These are phyloP conservation scores for Linum lewisii DNA, from an alignment of 345 rosid genomes.

Conservation along the genomic window DNA sequence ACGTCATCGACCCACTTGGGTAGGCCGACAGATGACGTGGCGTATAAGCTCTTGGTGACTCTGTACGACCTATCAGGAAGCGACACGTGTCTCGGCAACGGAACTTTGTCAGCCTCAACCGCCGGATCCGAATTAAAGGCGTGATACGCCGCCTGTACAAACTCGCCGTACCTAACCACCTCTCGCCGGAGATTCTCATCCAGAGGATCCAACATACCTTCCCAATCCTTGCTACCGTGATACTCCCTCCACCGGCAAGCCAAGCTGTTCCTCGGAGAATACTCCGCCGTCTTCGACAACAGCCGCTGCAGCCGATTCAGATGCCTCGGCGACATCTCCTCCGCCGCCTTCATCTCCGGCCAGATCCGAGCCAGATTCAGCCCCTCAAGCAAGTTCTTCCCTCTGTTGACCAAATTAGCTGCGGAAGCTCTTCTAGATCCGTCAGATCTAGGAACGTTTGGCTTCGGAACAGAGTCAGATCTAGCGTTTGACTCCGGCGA, in stretches of 20 bases:
- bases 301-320: constrained; percentile 61
- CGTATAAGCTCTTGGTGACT: constrained; percentile 75
- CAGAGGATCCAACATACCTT: constrained; percentile 46
- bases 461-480: not conserved
- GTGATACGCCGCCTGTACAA: constrained; percentile 42
- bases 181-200: constrained; percentile 59
- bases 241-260: constrained; percentile 72
- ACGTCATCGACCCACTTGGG: constrained; percentile 82
- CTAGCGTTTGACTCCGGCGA: constrained; percentile 7
- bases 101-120: constrained; percentile 42
- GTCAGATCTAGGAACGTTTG: constrained; percentile 1
- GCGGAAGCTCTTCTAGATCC: constrained; percentile 8
- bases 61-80: constrained; percentile 57
- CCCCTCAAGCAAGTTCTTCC: constrained; percentile 36
- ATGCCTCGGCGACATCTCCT: constrained; percentile 81
- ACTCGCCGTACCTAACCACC: constrained; percentile 49
- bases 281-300: constrained; percentile 54
- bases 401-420: constrained; percentile 9
- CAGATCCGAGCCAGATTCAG: constrained; percentile 55
- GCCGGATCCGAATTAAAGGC: constrained; percentile 75
- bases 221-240: constrained; percentile 44
- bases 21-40: constrained; percentile 72
- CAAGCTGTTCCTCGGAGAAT: constrained; percentile 74
- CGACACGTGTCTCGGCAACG: constrained; percentile 48
- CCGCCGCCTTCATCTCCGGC: constrained; percentile 79